These are phyloP conservation scores for Fusarium sp. DNA, from an alignment of 2,329 filamentous ascomycete genomes.

Conservation along the genomic window DNA sequence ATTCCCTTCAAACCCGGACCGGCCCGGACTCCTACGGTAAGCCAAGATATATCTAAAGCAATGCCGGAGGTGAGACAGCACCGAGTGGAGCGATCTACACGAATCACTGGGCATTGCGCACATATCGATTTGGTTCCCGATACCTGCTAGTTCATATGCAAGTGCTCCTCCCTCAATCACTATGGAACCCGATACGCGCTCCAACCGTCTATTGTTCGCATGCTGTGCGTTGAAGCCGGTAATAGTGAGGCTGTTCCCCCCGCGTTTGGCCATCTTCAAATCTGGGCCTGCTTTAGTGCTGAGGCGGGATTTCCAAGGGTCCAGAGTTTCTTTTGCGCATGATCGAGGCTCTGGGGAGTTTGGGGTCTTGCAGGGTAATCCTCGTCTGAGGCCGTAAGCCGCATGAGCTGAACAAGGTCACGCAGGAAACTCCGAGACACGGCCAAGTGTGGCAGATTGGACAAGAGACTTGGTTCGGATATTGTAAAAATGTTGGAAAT, in stretches of 20 bases:
- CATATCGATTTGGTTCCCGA: not conserved
- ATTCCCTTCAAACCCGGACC: not conserved
- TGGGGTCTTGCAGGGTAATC: not conserved
- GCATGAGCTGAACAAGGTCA: not conserved
- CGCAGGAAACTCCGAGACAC: not conserved
- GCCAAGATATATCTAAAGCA: conserved; percentile 1
- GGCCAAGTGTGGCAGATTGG: not conserved
- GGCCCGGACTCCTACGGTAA: not conserved
- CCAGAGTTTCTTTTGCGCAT: not conserved
- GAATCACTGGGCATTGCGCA: not conserved
- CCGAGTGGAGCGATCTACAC: not conserved
- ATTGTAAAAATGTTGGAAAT: too few species aligned
- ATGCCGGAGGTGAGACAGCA: not conserved
- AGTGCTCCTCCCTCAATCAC: not conserved
- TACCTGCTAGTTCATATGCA: not conserved
- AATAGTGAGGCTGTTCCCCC: not conserved
- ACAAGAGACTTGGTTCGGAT: too few species aligned
- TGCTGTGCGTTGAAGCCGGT: not conserved
- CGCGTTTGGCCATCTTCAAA: not conserved
- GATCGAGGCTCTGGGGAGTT: not conserved
- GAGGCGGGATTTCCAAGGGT: not conserved
- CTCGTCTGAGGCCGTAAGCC: not conserved
- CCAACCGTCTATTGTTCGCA: not conserved
- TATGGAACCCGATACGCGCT: not conserved
- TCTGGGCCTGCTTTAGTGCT: not conserved